phyloP scores from a whole-genome alignment of 768 basidiomycete species.

The Trametes meyenii region DNA sequence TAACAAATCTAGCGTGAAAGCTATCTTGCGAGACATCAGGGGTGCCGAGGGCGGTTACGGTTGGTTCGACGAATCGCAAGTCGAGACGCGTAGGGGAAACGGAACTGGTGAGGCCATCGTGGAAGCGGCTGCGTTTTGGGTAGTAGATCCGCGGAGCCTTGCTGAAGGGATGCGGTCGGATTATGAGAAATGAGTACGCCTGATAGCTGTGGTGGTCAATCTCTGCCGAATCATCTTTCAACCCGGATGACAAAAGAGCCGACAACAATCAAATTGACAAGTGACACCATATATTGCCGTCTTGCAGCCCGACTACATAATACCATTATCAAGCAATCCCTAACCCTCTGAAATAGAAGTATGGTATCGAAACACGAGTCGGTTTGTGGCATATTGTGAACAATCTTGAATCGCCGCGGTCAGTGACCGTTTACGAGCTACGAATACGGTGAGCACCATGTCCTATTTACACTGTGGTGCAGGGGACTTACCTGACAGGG shows the following conservation, averaged over 20 bases:
- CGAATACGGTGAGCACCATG: neutral
- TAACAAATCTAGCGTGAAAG: constrained; percentile 76
- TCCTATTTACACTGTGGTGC: neutral
- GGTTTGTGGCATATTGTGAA: too few species aligned
- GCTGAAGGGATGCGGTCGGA: constrained; percentile 59
- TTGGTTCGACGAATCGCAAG: constrained; percentile 30
- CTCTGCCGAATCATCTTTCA: neutral
- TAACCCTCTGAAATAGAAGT: too few species aligned
- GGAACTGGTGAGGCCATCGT: constrained; percentile 12
- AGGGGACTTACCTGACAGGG: neutral
- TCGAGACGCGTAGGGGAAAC: constrained; percentile 7
- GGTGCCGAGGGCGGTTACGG: constrained; percentile 35
- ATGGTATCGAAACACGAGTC: too few species aligned
- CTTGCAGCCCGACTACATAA: too few species aligned
- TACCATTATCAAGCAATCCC: too few species aligned
- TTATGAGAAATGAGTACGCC: neutral
- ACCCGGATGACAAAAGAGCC: too few species aligned
- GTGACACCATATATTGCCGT: too few species aligned
- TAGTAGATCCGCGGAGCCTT: constrained; percentile 79
- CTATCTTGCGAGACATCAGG: constrained; percentile 70
- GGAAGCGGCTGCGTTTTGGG: constrained; percentile 60
- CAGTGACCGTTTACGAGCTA: neutral
- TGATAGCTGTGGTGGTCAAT: neutral
- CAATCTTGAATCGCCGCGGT: too few species aligned
- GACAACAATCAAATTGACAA: too few species aligned